These are phyloP conservation scores for Neurospora hispaniola DNA, from an alignment of 495 filamentous ascomycete genomes.

Conservation along the genomic window DNA sequence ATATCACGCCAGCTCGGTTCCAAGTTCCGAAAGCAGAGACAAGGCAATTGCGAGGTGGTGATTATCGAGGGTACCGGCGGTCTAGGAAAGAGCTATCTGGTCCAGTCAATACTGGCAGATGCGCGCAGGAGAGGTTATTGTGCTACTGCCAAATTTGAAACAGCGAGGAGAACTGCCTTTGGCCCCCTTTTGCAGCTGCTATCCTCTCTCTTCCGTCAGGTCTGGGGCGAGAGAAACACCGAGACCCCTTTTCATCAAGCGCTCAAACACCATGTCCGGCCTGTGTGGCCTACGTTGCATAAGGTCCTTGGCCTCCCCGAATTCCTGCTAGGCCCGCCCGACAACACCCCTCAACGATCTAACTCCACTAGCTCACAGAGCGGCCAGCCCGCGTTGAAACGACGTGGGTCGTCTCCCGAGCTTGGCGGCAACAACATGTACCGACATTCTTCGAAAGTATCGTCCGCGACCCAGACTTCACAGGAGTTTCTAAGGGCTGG, in stretches of 20 bases:
- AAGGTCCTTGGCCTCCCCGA: conserved; percentile 70
- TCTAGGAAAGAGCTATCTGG: conserved; percentile 72
- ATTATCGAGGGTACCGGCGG: conserved; percentile 66
- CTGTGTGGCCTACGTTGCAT: conserved; percentile 70
- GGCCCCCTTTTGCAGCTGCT: conserved; percentile 71
- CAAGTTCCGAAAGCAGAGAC: conserved; percentile 53
- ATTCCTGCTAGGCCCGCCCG: conserved; percentile 45
- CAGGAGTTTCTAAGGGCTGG: conserved; percentile 63
- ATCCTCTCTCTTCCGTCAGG: conserved; percentile 76
- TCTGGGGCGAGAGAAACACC: conserved; percentile 82
- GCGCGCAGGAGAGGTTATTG: conserved; percentile 71
- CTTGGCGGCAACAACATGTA: conserved; percentile 12
- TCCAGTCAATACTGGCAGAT: conserved; percentile 64
- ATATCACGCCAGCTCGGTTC: conserved; percentile 34
- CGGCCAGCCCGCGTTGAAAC: conserved; percentile 15
- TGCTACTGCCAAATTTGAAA: conserved; percentile 75
- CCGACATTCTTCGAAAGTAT: not conserved
- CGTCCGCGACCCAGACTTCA: conserved; percentile 39
- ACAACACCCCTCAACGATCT: conserved; percentile 4
- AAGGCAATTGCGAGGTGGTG: conserved; percentile 66
- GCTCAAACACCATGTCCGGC: conserved; percentile 59
- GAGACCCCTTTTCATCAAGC: conserved; percentile 70
- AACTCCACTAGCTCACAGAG: conserved; percentile 6
- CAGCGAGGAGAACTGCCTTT: conserved; percentile 69
- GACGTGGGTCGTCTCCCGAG: conserved; percentile 35